Base-by-base conservation (phyloP, 2,329 filamentous ascomycete species). In the Chrysoporthe deuterocubensis region DNA sequence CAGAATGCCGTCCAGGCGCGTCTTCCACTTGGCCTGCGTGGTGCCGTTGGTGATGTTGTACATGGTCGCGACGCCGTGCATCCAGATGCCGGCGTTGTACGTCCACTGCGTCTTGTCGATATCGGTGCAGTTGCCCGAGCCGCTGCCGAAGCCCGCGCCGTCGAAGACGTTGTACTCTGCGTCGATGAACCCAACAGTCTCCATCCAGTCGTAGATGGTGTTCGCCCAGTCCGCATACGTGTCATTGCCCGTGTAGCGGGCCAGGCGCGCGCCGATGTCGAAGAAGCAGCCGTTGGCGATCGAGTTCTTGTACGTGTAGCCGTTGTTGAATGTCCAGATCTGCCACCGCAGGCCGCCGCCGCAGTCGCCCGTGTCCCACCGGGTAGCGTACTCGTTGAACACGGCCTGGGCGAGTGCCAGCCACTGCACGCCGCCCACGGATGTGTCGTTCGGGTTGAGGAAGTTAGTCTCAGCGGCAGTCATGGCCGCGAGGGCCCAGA, bases 321-420 rank as follows among this genome's bases (percentile, higher is more conserved):
- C 94, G 56, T 86, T 88, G 76, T 96, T 96, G 83, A 92, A 94
- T 1, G 87, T 84, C 76, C 92, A 95, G 62, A 97, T 93, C 79
- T 97, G 93, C 92, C 92, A 95, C 70, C 91, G 87, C 61, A 96
- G 78, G 3, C 93, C 93, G 54, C 93, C 93, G 32, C 83, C 84
- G 73, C 93, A 96, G 64, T 87, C 80, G 1, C 82, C 78, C 0
- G 76, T 0, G 77, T 81, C 70, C 96, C 92, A 93, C 92, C 96
- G 46, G 92, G 87, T 32, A 83, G 87, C 89, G 74, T 94, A 92
- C 2, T 89, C 90, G 77, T 96, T 92, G 82, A 96, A 96, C 43
- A 93, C 91, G 64, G 90, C 91, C 76, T 93, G 89, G 2, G 90
- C 92, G 14, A 96, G 84, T 4, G 89, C 87, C 14, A 92, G 83